Evolutionary conservation across 2,329 filamentous ascomycete genomes (phyloP).

Genomic region (Diaporthe citriasiana): DNA sequence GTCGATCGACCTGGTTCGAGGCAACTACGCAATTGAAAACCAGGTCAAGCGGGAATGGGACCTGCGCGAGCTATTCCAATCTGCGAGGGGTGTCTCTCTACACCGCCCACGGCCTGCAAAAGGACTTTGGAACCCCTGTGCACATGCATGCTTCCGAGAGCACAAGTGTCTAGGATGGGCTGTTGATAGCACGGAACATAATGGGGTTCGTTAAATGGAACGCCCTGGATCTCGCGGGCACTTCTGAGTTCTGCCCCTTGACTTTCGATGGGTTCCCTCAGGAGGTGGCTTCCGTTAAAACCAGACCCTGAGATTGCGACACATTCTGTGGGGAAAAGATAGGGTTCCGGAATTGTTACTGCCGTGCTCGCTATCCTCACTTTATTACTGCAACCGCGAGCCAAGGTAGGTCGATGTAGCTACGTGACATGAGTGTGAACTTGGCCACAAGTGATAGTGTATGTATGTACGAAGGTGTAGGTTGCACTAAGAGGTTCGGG

Average conservation of each 20-base stretch:
- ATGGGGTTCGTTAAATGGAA: not conserved
- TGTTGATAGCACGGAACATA: not conserved
- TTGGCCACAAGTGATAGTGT: not conserved
- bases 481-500: not conserved
- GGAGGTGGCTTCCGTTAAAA: constrained; percentile 3
- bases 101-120: not conserved
- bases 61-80: not conserved
- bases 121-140: not conserved
- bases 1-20: not conserved
- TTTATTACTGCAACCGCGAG: not conserved
- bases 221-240: constrained; percentile 6
- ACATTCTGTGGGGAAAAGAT: not conserved
- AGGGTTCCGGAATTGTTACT: not conserved
- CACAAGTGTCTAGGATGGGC: not conserved
- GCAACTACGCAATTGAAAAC: not conserved
- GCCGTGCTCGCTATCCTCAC: not conserved
- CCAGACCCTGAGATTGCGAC: constrained; percentile 18
- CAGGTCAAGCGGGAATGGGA: not conserved
- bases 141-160: not conserved
- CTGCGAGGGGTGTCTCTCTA: not conserved
- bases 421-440: no score
- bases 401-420: not conserved
- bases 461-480: not conserved
- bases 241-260: not conserved
- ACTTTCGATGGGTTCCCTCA: constrained; percentile 23